Percentiles rank a stretch among this genome's conserved stretches.
Conservation (phyloP, 1,139 yeast species). For the Magnusiomyces magnusii region DNA sequence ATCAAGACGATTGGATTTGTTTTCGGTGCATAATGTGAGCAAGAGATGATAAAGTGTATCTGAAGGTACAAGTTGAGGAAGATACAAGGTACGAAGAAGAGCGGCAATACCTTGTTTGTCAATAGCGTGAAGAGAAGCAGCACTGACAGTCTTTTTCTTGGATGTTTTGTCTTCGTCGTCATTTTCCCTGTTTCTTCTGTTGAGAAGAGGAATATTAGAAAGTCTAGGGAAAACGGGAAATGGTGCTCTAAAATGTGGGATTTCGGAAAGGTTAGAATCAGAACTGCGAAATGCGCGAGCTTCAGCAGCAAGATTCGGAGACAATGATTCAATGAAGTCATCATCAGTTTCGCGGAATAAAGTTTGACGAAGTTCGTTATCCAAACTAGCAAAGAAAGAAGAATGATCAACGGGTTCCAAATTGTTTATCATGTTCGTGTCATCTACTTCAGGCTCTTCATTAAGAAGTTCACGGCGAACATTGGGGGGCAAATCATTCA, state of each 20-base stretch:
- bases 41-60: slow-evolving; percentile 61
- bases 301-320: too few species aligned
- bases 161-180: too few species aligned
- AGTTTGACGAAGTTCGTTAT: slow-evolving; percentile 33
- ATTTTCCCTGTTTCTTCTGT: too few species aligned
- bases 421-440: slow-evolving; percentile 23
- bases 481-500: slow-evolving; percentile 71
- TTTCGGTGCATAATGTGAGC: slow-evolving; percentile 54
- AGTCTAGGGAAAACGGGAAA: background rate
- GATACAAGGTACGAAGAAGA: slow-evolving; percentile 58
- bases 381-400: slow-evolving; percentile 32
- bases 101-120: slow-evolving; percentile 76
- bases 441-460: slow-evolving; percentile 44
- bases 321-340: too few species aligned
- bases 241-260: slow-evolving; percentile 8
- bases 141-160: too few species aligned
- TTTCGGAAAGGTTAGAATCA: slow-evolving; percentile 27
- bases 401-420: slow-evolving; percentile 28
- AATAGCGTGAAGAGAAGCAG: slow-evolving; percentile 48
- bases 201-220: background rate
- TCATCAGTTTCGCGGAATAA: slow-evolving; percentile 34
- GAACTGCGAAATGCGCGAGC: slow-evolving; percentile 36
- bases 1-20: slow-evolving; percentile 72
- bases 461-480: slow-evolving; percentile 66
- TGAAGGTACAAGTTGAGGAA: slow-evolving; percentile 61